Conservation (phyloP, 1,284 basidiomycete species). For the Sutorius eximius region DNA sequence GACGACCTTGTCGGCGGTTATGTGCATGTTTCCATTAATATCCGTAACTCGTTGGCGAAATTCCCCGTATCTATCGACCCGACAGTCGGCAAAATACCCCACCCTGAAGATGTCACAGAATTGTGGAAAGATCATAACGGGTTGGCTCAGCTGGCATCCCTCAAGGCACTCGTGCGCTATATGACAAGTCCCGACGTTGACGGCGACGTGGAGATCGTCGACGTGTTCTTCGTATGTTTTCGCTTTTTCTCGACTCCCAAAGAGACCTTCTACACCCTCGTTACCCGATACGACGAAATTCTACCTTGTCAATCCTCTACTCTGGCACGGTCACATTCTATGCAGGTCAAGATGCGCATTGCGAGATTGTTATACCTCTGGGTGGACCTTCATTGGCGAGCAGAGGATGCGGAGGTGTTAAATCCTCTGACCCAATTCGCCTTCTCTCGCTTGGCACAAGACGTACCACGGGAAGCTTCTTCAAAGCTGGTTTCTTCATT, state of each 20-base stretch:
- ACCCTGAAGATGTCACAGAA: slow-evolving; percentile 32
- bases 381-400: slow-evolving; percentile 76
- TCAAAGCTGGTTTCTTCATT: slow-evolving; percentile 24
- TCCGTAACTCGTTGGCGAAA: slow-evolving; percentile 30
- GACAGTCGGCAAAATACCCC: slow-evolving; percentile 16
- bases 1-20: slow-evolving; percentile 19
- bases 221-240: slow-evolving; percentile 76
- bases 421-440: slow-evolving; percentile 38
- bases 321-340: slow-evolving; percentile 45
- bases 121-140: slow-evolving; percentile 31
- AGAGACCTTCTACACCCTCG: slow-evolving; percentile 55
- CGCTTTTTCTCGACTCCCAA: slow-evolving; percentile 66
- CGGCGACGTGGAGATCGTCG: slow-evolving; percentile 38
- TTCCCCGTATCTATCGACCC: slow-evolving; percentile 30
- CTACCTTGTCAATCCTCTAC: slow-evolving; percentile 31
- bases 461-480: slow-evolving; percentile 34
- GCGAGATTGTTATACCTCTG: slow-evolving; percentile 70
- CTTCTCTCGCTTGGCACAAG: slow-evolving; percentile 26
- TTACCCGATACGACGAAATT: slow-evolving; percentile 57
- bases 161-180: slow-evolving; percentile 48
- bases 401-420: slow-evolving; percentile 46
- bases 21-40: slow-evolving; percentile 26
- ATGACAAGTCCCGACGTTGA: slow-evolving; percentile 45
- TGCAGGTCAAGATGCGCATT: slow-evolving; percentile 62
- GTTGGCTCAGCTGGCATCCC: slow-evolving; percentile 36